A percentile compares a stretch with the other conserved stretches of the same genome.
phyloP scores from a whole-genome alignment of 1,284 basidiomycete species.

The Ustilago curta region DNA sequence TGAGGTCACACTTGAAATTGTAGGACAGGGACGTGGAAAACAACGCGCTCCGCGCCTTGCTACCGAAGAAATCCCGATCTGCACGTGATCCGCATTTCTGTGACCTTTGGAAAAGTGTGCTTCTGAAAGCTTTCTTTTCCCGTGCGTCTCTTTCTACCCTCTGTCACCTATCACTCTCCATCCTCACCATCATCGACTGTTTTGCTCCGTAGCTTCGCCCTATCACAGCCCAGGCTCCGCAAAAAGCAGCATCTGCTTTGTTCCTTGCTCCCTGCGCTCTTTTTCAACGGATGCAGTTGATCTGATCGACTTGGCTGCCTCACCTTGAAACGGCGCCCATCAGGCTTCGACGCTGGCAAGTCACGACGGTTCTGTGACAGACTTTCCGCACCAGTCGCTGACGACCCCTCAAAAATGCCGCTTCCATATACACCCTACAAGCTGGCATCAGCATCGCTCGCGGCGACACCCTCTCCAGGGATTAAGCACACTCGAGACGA shows the following conservation, averaged over 20 bases:
- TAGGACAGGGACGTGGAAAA: no score
- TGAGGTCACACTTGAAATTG: background rate
- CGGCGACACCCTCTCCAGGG: constrained; percentile 17
- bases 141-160: constrained; percentile 4
- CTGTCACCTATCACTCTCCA: background rate
- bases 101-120: constrained; percentile 20
- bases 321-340: background rate
- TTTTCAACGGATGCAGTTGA: background rate
- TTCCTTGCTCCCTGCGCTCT: background rate
- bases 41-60: constrained; percentile 10
- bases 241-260: no score
- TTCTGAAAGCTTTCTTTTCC: constrained; percentile 15
- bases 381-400: background rate
- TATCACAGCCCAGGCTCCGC: no score
- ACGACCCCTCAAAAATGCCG: constrained; percentile 18
- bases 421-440: constrained; percentile 50
- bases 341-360: background rate
- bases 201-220: background rate
- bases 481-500: constrained; percentile 21
- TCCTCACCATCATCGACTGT: background rate
- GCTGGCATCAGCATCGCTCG: constrained; percentile 44
- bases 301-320: background rate
- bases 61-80: constrained; percentile 11
- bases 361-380: background rate
- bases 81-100: constrained; percentile 28